Base-by-base conservation (phyloP, 2,329 filamentous ascomycete genomes). In the Macroventuria anomochaeta region DNA sequence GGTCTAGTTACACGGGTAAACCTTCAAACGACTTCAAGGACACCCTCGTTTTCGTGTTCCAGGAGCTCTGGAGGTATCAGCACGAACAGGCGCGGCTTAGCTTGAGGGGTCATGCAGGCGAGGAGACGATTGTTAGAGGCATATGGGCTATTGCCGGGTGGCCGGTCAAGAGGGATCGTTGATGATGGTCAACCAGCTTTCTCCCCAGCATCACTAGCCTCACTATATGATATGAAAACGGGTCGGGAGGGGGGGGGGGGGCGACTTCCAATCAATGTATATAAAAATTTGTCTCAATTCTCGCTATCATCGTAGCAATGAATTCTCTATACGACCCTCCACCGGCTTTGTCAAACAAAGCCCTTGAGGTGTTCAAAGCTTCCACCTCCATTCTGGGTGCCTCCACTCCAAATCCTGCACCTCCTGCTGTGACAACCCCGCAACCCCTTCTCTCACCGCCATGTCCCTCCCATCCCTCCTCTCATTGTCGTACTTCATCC, bases 331-430 rank as follows among this genome's bases (percentile, higher is more conserved):
- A n/a, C n/a, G n/a, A n/a, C n/a, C n/a, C n/a, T n/a, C n/a, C n/a
- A n/a, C n/a, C n/a, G n/a, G n/a, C n/a, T n/a, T n/a, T n/a, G n/a
- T n/a, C n/a, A n/a, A n/a, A n/a, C n/a, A n/a, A n/a, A n/a, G n/a
- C n/a, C n/a, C n/a, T n/a, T n/a, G n/a, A n/a, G 7, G 10, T 20
- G n/a, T 20, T 58, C 28, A 61, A 12, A 36, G 73, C 61, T 77
- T 79, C 85, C 85, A 87, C 56, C 81, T 76, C 67, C 87, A 87
- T 3, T 71, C 81, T 5, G 86, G 85, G 68, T 88, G 85, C 38
- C 55, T 61, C 85, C 85, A 88, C 63, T 88, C 86, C 60, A 88
- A 68, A 64, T 86, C 81, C 61, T 85, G 80, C 25, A 87, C 77
- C 62, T 86, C 74, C 62, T 79, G 72, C 54, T 76, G 73, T 6